Evolutionary conservation across 163 green algal genomes (phyloP), one percentile per base, ranked within the genome.

Genomic region (Scenedesmus sp.): DNA sequence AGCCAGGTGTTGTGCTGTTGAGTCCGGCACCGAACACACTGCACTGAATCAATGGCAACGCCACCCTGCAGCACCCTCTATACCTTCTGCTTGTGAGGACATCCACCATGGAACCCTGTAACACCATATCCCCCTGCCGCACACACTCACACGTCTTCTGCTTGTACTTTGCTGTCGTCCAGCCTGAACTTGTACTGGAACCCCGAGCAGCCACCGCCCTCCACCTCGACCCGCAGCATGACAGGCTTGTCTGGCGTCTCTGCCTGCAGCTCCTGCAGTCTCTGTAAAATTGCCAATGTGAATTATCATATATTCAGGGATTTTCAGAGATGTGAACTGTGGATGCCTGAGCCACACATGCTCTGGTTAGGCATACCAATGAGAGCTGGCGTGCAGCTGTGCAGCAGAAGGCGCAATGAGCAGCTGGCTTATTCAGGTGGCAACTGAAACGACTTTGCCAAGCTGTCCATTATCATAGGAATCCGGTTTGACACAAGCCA

Each of bases 111-210:
- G 51, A 3, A 61, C 51, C 24, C 46, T 20, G 51, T 12, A 12
- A 61, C 9, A 61, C 51, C 51, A 35, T 13, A 12, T 3, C 24
- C 2, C 59, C 22, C 15, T 65, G 53, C 65, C 40, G 65, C 65
- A 15, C 65, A 49, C 59, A 76, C 93, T 91, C 85, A 98, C 97
- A 94, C 94, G 90, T 99, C 97, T 24, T 96, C 96, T 44, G 89
- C 15, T 72, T 46, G 33, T 33, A 91, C 80, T 3, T 85, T 68
- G 0, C 87, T 49, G 33, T 89, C 82, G 40, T 99, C 97, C 42
- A 99, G 84, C 7, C 92, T 93, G 88, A 99, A 99, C 49, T 95
- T 96, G 91, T 99, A 99, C 82, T 99, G 97, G 85, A 99, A 99
- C 42, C 98, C 98, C 44, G 96, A 98, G 93, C 98, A 99, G 49